Conservation (phyloP, 352 stramenopile species). For the Plasmopara muralis region DNA sequence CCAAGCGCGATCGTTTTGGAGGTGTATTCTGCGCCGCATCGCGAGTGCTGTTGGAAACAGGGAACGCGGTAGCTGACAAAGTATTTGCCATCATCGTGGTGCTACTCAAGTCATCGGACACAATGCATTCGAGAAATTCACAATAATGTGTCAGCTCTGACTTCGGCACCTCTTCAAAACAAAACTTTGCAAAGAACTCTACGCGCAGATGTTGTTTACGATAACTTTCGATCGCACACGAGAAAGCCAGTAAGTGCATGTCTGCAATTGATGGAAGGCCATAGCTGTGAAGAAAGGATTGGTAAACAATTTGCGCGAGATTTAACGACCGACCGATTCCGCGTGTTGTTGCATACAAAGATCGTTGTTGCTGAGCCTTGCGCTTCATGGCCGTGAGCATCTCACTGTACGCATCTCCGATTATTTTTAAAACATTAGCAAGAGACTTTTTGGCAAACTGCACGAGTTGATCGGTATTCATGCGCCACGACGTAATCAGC, state of each 20-base stretch:
- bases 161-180: constrained; percentile 62
- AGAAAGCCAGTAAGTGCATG: constrained; percentile 73
- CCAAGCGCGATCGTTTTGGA: constrained; percentile 43
- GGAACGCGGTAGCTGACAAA: constrained; percentile 3
- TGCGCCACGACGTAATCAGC: constrained; percentile 76
- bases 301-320: constrained; percentile 70
- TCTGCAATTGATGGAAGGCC: constrained; percentile 68
- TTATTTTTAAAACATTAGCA: constrained; percentile 53
- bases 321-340: constrained; percentile 31
- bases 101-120: constrained; percentile 39
- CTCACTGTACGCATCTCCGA: constrained; percentile 68
- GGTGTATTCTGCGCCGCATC: constrained; percentile 6
- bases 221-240: constrained; percentile 54
- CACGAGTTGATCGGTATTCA: constrained; percentile 72
- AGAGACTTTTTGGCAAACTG: constrained; percentile 78
- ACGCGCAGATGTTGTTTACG: constrained; percentile 60
- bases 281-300: constrained; percentile 80
- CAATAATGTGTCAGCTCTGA: constrained; percentile 52
- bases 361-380: constrained; percentile 31
- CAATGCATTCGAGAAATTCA: constrained; percentile 72
- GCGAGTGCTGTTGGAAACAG: constrained; percentile 8
- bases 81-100: constrained; percentile 13
- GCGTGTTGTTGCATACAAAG: constrained; percentile 16
- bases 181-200: constrained; percentile 68
- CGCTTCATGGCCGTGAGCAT: constrained; percentile 51